Evolutionary conservation across 2,329 filamentous ascomycete species (phyloP), one percentile per base, ranked within the genome.

Genomic region (Ophioceras dolichostomum): DNA sequence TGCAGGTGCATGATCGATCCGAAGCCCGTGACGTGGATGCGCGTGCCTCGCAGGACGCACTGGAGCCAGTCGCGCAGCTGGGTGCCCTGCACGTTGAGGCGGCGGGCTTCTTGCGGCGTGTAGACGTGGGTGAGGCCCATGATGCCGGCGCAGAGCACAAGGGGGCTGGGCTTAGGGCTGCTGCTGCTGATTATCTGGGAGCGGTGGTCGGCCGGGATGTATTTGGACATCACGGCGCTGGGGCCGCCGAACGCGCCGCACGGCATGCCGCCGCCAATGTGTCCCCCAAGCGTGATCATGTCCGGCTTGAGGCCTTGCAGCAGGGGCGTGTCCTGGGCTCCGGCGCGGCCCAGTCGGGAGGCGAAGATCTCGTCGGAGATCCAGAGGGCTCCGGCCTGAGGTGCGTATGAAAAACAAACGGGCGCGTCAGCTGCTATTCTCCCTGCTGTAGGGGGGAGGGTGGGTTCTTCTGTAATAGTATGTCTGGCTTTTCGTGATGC

Each of bases 341-440:
- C 75, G 13, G 62, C 57, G 3, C 55, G 55, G 16, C 60, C 52
- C 21, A 82, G 57, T 2, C 78, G 65, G 4, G 73, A 78, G 0
- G 76, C 79, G 67, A 81, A 77, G 10, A 83, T 78, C 54, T 84
- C 79, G 51, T 84, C 79, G n/a, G 79, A 58, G 31, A 84, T 73
- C 42, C 84, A 64, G 0, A 83, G 44, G 0, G 72, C 70, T 4
- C 67, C 68, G 0, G 60, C 53, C 46, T 64, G 34, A n/a, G n/a
- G n/a, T n/a, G n/a, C n/a, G n/a, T n/a, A n/a, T n/a, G n/a, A n/a
- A n/a, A n/a, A n/a, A n/a, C n/a, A n/a, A n/a, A n/a, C n/a, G n/a
- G n/a, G n/a, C n/a, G n/a, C n/a, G n/a, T n/a, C n/a, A n/a, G n/a
- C n/a, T n/a, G n/a, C n/a, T n/a, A n/a, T n/a, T n/a, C n/a, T n/a